Percentiles rank a stretch among this genome's conserved stretches.
These are phyloP conservation scores for Haberlea rhodopensis DNA, from an alignment of 257 asterid genomes.

Conservation along the genomic window DNA sequence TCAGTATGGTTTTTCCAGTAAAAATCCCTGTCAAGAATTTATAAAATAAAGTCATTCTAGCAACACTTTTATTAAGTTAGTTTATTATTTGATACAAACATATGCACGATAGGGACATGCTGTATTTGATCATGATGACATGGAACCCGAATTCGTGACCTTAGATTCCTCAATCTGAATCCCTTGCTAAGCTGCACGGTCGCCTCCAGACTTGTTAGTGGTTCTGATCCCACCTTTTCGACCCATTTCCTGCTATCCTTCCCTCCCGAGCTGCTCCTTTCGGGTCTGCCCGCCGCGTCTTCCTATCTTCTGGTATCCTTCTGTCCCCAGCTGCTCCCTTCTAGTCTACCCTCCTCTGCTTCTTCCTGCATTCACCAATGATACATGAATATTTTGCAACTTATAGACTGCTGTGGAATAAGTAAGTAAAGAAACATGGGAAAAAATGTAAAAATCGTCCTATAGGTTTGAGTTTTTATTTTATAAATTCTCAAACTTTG, in stretches of 20 bases:
- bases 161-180: conserved; percentile 45
- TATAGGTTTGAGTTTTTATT: no score
- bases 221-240: conserved; percentile 60
- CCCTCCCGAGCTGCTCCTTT: conserved; percentile 52
- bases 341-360: conserved; percentile 76
- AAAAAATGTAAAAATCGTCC: no score
- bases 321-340: conserved; percentile 62
- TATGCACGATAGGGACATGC: no score
- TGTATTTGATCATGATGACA: no score
- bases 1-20: background rate
- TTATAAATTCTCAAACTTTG: no score
- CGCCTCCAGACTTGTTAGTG: conserved; percentile 42
- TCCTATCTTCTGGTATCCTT: conserved; percentile 69
- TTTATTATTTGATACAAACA: no score
- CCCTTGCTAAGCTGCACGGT: conserved; percentile 49
- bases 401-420: background rate
- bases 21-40: no score
- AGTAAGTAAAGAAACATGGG: no score
- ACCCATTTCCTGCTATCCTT: conserved; percentile 67
- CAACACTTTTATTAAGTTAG: no score
- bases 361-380: conserved; percentile 35
- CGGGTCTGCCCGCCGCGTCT: conserved; percentile 70
- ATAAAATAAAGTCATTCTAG: no score
- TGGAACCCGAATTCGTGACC: conserved; percentile 22
- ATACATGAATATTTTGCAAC: background rate